A percentile compares a stretch with the other conserved stretches of the same genome.
Evolutionary conservation across 2,329 filamentous ascomycete genomes (phyloP).

Genomic region (Fusarium sp.): DNA sequence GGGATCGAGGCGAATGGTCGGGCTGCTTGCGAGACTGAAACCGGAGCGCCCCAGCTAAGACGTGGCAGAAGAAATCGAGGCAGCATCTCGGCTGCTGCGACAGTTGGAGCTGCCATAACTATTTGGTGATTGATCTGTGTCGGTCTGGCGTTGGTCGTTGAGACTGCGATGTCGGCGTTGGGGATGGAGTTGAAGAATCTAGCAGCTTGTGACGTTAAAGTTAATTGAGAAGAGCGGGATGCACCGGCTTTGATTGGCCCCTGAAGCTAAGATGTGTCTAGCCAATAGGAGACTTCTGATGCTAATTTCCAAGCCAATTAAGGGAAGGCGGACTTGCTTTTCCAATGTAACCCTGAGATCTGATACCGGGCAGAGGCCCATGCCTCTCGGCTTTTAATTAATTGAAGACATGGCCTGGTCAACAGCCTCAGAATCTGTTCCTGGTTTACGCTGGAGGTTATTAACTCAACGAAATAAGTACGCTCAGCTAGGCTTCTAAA

Average conservation of each 20-base stretch:
- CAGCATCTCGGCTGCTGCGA: slow-evolving; percentile 54
- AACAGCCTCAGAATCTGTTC: background rate
- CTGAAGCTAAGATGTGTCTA: background rate
- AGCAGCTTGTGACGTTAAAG: slow-evolving; percentile 38
- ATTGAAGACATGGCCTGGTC: background rate
- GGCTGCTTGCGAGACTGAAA: slow-evolving; percentile 40
- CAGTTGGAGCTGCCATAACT: slow-evolving; percentile 45
- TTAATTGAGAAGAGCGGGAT: slow-evolving; percentile 38
- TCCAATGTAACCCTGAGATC: slow-evolving; percentile 22
- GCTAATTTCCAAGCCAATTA: slow-evolving; percentile 25
- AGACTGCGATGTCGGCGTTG: slow-evolving; percentile 19
- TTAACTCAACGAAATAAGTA: background rate
- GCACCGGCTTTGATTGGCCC: slow-evolving; percentile 44
- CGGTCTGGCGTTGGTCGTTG: background rate
- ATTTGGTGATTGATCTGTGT: background rate
- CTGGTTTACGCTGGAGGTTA: background rate
- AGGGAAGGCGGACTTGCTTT: slow-evolving; percentile 5
- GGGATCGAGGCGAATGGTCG: slow-evolving; percentile 34
- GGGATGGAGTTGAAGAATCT: slow-evolving; percentile 27
- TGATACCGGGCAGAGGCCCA: background rate
- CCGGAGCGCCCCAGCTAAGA: slow-evolving; percentile 61
- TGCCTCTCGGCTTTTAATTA: background rate
- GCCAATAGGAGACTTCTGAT: slow-evolving; percentile 27
- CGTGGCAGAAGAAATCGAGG: slow-evolving; percentile 66
- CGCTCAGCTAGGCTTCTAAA: background rate